These are phyloP conservation scores for Diaporthe citri DNA, from an alignment of 2,329 filamentous ascomycete genomes.

Conservation along the genomic window DNA sequence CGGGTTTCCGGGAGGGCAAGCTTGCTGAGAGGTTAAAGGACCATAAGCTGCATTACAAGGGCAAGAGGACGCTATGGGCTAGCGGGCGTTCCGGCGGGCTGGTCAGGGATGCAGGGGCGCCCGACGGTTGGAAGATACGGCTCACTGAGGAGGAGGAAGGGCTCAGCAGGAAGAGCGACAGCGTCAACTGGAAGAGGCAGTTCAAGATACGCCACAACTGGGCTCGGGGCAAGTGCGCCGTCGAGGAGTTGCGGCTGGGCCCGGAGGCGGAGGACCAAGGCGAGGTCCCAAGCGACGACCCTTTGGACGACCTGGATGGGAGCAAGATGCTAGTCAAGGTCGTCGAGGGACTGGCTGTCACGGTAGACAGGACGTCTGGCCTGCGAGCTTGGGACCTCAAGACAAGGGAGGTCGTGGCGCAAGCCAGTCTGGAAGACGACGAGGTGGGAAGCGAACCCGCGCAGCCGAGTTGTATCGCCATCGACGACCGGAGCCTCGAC, in stretches of 20 bases:
- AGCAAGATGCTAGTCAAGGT: slow-evolving; percentile 82
- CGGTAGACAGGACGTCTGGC: slow-evolving; percentile 76
- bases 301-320: slow-evolving; percentile 30
- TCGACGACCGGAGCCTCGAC: slow-evolving; percentile 66
- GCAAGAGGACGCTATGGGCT: slow-evolving; percentile 58
- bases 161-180: slow-evolving; percentile 33
- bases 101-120: slow-evolving; percentile 42
- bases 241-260: slow-evolving; percentile 76
- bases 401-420: slow-evolving; percentile 71
- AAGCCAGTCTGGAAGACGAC: slow-evolving; percentile 50
- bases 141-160: slow-evolving; percentile 63
- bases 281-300: slow-evolving; percentile 15
- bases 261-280: slow-evolving; percentile 7
- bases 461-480: slow-evolving; percentile 72
- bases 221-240: slow-evolving; percentile 83
- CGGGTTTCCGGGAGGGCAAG: slow-evolving; percentile 67
- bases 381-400: slow-evolving; percentile 84
- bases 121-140: slow-evolving; percentile 27
- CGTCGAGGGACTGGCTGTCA: slow-evolving; percentile 81
- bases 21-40: slow-evolving; percentile 43
- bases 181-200: slow-evolving; percentile 87
- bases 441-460: slow-evolving; percentile 40
- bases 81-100: slow-evolving; percentile 59
- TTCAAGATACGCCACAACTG: slow-evolving; percentile 94
- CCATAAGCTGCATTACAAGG: slow-evolving; percentile 59